Evolutionary conservation across 768 basidiomycete genomes (phyloP).

Genomic region (Leccinellum luteum): DNA sequence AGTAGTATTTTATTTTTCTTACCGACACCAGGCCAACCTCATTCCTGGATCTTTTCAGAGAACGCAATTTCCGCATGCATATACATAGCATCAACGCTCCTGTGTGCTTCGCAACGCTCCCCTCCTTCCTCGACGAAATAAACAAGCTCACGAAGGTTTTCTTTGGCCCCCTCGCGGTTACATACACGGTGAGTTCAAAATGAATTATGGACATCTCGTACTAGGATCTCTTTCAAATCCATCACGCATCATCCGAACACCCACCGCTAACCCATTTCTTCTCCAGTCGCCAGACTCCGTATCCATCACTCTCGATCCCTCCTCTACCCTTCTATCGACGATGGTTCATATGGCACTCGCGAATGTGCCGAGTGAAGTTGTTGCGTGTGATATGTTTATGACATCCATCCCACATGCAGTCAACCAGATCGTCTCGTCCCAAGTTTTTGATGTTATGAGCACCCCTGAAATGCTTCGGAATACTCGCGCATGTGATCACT

Average conservation of each 20-base stretch:
- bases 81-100: slow-evolving; percentile 18
- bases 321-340: no score
- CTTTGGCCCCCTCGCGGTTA: slow-evolving; percentile 2
- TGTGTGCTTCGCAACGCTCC: slow-evolving; percentile 13
- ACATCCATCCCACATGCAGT: neutral
- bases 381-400: neutral
- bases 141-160: slow-evolving; percentile 29
- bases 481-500: neutral
- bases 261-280: slow-evolving; percentile 33
- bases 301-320: slow-evolving; percentile 29
- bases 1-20: neutral
- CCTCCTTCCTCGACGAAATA: slow-evolving; percentile 16
- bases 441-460: neutral
- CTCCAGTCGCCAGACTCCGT: slow-evolving; percentile 25
- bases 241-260: slow-evolving; percentile 27
- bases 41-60: slow-evolving; percentile 6
- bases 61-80: slow-evolving; percentile 34
- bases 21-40: slow-evolving; percentile 18
- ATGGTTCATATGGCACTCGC: neutral
- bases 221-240: slow-evolving; percentile 21
- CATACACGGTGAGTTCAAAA: slow-evolving; percentile 13
- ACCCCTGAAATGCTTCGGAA: neutral
- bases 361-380: neutral
- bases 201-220: slow-evolving; percentile 5
- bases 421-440: neutral